These are phyloP conservation scores for Picea abies DNA, from an alignment of 83 land plant genomes.

Conservation along the genomic window DNA sequence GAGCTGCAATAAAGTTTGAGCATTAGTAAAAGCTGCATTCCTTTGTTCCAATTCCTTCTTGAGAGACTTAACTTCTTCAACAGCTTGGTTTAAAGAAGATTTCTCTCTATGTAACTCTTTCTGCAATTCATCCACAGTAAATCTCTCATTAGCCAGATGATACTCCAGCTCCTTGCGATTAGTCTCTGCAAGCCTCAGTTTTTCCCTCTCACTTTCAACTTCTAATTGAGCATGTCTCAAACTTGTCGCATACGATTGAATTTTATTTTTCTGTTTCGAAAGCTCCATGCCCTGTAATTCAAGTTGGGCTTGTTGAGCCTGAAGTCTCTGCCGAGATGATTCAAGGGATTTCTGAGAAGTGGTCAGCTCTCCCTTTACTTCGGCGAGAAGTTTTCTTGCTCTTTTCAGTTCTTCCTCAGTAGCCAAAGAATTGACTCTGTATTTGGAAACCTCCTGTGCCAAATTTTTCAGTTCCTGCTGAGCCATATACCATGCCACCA, in stretches of 20 bases:
- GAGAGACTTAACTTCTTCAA: constrained; percentile 36
- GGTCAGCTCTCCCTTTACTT: constrained; percentile 64
- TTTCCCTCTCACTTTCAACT: constrained; percentile 61
- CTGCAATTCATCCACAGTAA: constrained; percentile 37
- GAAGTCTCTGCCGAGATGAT: constrained; percentile 38
- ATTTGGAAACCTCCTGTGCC: constrained; percentile 40
- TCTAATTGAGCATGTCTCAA: constrained; percentile 55
- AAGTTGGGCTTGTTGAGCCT: constrained; percentile 50
- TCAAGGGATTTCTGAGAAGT: constrained; percentile 58
- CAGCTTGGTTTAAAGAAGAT: constrained; percentile 35
- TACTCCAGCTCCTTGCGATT: constrained; percentile 49
- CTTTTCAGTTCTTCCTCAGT: constrained; percentile 46
- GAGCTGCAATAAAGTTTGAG: constrained; percentile 40
- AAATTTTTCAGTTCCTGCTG: constrained; percentile 57
- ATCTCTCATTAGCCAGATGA: constrained; percentile 48
- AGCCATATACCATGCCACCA: constrained; percentile 57
- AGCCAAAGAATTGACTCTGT: constrained; percentile 33
- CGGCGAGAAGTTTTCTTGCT: constrained; percentile 54
- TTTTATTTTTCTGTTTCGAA: constrained; percentile 40
- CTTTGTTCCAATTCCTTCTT: constrained; percentile 57
- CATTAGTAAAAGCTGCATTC: constrained; percentile 31
- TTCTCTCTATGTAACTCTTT: constrained; percentile 48
- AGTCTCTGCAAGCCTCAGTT: constrained; percentile 39
- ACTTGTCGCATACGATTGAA: constrained; percentile 38
- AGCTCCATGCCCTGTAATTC: constrained; percentile 51